Conservation (phyloP, 768 basidiomycete species). For the Rhodotorula graminis region DNA sequence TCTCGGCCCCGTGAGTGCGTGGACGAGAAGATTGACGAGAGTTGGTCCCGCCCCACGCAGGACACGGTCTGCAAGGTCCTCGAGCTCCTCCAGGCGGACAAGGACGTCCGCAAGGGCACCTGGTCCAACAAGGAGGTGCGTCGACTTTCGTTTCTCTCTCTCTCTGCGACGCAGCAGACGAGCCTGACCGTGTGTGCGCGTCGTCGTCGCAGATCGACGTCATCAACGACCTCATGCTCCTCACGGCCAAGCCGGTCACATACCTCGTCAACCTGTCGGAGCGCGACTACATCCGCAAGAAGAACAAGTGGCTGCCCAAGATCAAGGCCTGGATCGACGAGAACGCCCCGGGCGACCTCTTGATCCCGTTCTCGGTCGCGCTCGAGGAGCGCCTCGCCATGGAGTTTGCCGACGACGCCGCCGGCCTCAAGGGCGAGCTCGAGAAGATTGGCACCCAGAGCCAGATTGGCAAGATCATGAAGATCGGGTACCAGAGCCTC, state of each 20-base stretch:
- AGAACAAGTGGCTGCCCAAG: conserved; percentile 98
- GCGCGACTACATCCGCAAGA: conserved; percentile 88
- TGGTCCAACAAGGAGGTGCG: conserved; percentile 95
- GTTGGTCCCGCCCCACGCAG: conserved; percentile 49
- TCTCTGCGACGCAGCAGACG: neutral
- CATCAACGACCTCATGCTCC: conserved; percentile 77
- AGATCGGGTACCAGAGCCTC: conserved; percentile 81
- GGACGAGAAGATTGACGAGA: too few relatives aligned
- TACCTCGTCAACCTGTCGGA: conserved; percentile 98
- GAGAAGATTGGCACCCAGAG: conserved; percentile 64
- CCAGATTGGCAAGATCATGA: conserved; percentile 83
- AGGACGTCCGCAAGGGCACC: conserved; percentile 85
- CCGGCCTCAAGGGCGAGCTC: conserved; percentile 66
- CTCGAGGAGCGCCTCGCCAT: conserved; percentile 79
- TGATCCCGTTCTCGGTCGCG: conserved; percentile 95
- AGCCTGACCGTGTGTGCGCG: neutral
- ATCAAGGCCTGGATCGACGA: conserved; percentile 98
- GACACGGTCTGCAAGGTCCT: conserved; percentile 79
- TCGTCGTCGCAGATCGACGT: conserved; percentile 75
- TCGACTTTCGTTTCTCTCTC: conserved; percentile 46
- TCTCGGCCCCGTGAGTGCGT: too few relatives aligned
- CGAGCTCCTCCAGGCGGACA: conserved; percentile 67
- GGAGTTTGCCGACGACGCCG: conserved; percentile 54
- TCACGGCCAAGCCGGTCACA: conserved; percentile 94
- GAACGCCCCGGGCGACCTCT: conserved; percentile 88